phyloP scores from a whole-genome alignment of 208 protist genomes.

The Blastocrithidia nonstop region DNA sequence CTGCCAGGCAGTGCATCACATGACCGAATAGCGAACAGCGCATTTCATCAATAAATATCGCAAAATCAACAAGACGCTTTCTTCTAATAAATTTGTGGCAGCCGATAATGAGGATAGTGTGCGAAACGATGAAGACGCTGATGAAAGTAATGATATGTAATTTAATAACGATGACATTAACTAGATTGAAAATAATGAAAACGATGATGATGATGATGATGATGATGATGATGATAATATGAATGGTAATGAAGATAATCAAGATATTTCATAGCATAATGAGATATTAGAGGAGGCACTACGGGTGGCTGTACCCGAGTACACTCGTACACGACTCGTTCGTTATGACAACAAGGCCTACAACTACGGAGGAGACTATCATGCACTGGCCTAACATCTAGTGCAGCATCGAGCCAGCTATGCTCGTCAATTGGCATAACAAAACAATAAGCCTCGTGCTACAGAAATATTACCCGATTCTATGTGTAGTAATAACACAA shows the following conservation, averaged over 20 bases:
- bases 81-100: too few species aligned
- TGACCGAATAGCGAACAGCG: too few species aligned
- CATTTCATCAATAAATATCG: too few species aligned
- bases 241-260: slow-evolving; percentile 9
- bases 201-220: slow-evolving; percentile 1
- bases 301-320: slow-evolving; percentile 54
- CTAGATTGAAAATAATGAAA: slow-evolving; percentile 3
- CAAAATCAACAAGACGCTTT: too few species aligned
- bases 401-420: slow-evolving; percentile 44
- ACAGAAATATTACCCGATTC: too few species aligned
- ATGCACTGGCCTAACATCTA: slow-evolving; percentile 39
- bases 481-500: too few species aligned
- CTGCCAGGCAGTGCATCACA: too few species aligned
- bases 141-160: too few species aligned
- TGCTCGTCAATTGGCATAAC: too few species aligned
- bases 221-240: slow-evolving; percentile 14
- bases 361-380: slow-evolving; percentile 48
- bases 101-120: too few species aligned
- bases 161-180: slow-evolving; percentile 8
- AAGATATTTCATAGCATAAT: slow-evolving; percentile 39
- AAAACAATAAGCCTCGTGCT: too few species aligned
- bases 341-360: slow-evolving; percentile 67
- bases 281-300: slow-evolving; percentile 68
- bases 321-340: slow-evolving; percentile 27
- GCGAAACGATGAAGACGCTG: too few species aligned